Evolutionary conservation across 176 grass and related monocot species (phyloP).

Genomic region (Phoenix roebelenii): DNA sequence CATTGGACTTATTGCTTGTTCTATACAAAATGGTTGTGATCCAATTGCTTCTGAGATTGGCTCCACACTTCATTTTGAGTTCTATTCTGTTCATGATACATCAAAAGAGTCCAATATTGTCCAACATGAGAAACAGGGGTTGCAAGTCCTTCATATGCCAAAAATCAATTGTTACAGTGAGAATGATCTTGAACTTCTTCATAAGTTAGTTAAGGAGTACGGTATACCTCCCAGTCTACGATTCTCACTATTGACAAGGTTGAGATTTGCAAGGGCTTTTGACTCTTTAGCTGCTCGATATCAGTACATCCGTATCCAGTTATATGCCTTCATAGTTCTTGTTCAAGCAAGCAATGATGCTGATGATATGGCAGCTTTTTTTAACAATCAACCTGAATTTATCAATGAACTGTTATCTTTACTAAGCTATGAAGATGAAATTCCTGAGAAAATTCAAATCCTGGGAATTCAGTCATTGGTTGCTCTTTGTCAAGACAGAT

Average conservation of each 20-base stretch:
- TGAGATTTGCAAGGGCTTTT: constrained; percentile 82
- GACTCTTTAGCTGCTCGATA: constrained; percentile 35
- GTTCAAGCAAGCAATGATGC: constrained; percentile 54
- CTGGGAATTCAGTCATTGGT: constrained; percentile 64
- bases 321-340: constrained; percentile 73
- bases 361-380: constrained; percentile 53
- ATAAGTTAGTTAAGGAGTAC: constrained; percentile 43
- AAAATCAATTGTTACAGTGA: constrained; percentile 28
- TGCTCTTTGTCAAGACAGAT: constrained; percentile 62
- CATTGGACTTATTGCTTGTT: constrained; percentile 64
- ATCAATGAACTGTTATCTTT: constrained; percentile 69
- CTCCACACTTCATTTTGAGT: constrained; percentile 81
- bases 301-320: constrained; percentile 48
- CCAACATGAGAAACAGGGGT: constrained; percentile 19
- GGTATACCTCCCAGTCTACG: constrained; percentile 41
- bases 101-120: constrained; percentile 19
- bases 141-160: constrained; percentile 57
- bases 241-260: constrained; percentile 51
- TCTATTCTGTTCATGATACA: constrained; percentile 39
- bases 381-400: constrained; percentile 70
- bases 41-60: constrained; percentile 38
- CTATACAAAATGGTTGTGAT: constrained; percentile 36
- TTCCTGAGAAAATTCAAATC: constrained; percentile 68
- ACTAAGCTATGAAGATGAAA: constrained; percentile 65
- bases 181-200: constrained; percentile 46